Evolutionary conservation across 306 rosid genomes (phyloP).

Genomic region (Biancaea sappan): DNA sequence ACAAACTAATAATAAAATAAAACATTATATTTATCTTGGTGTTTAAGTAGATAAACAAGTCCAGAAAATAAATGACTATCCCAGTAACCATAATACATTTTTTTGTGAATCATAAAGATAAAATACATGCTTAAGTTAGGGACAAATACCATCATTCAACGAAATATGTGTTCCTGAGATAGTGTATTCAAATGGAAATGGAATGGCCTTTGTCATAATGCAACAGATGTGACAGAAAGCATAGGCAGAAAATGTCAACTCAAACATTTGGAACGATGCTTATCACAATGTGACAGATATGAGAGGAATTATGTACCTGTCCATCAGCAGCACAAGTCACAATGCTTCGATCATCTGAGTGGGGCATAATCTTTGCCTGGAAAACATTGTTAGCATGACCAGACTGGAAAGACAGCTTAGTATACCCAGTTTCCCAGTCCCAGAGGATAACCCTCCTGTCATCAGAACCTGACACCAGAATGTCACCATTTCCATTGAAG

Average conservation of each 20-base stretch:
- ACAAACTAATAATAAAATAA: neutral
- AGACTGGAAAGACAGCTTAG: conserved; percentile 63
- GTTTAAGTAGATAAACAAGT: neutral
- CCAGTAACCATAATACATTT: neutral
- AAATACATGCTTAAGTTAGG: neutral
- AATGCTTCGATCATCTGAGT: conserved; percentile 71
- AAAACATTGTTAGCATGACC: conserved; percentile 84
- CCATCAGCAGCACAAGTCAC: conserved; percentile 98
- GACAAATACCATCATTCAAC: neutral
- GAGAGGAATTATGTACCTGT: conserved; percentile 58
- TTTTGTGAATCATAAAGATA: neutral
- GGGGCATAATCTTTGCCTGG: conserved; percentile 89
- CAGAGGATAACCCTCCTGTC: conserved; percentile 82
- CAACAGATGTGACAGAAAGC: neutral
- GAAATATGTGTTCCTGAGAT: neutral
- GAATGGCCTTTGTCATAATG: neutral
- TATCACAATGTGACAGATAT: neutral
- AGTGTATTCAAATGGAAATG: neutral
- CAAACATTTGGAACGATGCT: neutral
- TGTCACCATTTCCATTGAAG: conserved; percentile 81
- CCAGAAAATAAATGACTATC: neutral
- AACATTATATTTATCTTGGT: neutral
- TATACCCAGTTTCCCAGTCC: conserved; percentile 76
- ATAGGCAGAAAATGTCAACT: neutral
- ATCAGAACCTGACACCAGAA: conserved; percentile 90